Evolutionary conservation across 2,329 filamentous ascomycete genomes (phyloP).

Genomic region (Teratosphaeria viscida): DNA sequence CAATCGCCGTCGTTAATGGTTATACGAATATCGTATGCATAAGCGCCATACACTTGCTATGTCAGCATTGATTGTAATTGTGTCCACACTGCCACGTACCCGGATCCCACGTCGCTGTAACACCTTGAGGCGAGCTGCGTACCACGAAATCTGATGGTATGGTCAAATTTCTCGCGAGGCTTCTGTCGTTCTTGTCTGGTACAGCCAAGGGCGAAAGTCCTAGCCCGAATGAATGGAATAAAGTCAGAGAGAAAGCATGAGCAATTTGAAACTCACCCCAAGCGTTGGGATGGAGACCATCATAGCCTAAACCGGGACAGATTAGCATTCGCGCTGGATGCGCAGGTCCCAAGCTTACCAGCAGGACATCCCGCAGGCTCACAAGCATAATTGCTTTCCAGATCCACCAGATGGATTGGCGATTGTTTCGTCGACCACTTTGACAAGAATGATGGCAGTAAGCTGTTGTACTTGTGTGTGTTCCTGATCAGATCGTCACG

Average conservation of each 20-base stretch:
- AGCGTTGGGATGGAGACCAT: constrained; percentile 35
- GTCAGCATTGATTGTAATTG: not conserved
- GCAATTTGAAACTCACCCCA: constrained; percentile 35
- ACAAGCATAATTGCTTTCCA: constrained; percentile 14
- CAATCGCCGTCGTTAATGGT: not conserved
- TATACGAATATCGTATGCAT: not conserved
- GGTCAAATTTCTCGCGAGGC: not conserved
- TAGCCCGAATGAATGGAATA: constrained; percentile 7
- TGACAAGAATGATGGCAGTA: not conserved
- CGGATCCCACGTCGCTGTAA: not conserved
- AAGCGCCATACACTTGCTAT: not conserved
- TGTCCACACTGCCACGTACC: not conserved
- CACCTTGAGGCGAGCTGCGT: not conserved
- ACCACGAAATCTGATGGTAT: not conserved
- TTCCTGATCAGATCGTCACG: not conserved
- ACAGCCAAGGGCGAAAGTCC: not conserved
- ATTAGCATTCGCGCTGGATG: not conserved
- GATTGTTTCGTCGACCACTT: not conserved
- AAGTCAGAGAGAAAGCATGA: constrained; percentile 27
- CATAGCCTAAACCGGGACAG: constrained; percentile 18
- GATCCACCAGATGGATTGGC: not conserved
- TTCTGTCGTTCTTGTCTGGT: not conserved
- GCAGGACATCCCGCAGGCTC: constrained; percentile 20
- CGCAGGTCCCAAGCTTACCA: not conserved
- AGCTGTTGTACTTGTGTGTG: not conserved